Percentiles rank a stretch among this genome's conserved stretches.
Conservation (phyloP, 169 alveolate genomes). For the Cryptosporidium sp. region DNA sequence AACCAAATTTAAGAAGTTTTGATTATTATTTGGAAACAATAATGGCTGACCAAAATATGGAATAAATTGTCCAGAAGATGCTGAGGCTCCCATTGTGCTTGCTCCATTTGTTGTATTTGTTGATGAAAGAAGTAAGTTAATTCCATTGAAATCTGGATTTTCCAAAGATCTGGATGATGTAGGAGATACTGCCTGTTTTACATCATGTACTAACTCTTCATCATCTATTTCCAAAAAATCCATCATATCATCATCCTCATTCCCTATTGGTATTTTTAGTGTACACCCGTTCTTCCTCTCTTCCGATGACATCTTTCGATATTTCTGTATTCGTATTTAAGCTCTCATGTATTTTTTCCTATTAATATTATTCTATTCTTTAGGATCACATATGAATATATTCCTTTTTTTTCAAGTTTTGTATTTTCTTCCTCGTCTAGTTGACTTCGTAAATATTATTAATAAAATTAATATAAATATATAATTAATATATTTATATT, state of each 20-base stretch:
- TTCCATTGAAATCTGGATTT: constrained; percentile 29
- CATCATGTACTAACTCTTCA: constrained; percentile 62
- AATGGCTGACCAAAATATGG: constrained; percentile 54
- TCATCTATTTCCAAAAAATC: constrained; percentile 62
- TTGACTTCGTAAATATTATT: not conserved
- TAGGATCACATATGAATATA: not conserved
- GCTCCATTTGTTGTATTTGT: constrained; percentile 19
- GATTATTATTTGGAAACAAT: constrained; percentile 30
- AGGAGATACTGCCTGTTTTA: constrained; percentile 63
- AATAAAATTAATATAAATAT: too few species aligned
- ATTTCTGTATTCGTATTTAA: not conserved
- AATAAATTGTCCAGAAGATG: constrained; percentile 12
- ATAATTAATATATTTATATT: not conserved
- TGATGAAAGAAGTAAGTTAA: constrained; percentile 22
- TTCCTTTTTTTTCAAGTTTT: not conserved
- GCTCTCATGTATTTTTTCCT: not conserved
- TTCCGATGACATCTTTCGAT: not conserved
- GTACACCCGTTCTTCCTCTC: constrained; percentile 20
- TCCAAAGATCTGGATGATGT: constrained; percentile 61
- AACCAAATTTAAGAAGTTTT: constrained; percentile 33
- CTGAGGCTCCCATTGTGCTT: not conserved
- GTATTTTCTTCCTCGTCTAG: not conserved
- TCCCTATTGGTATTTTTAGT: constrained; percentile 16
- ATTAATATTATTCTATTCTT: not conserved
- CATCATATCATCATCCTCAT: constrained; percentile 41